Base-by-base conservation (phyloP, 208 protist genomes). In the Leptomonas seymouri region DNA sequence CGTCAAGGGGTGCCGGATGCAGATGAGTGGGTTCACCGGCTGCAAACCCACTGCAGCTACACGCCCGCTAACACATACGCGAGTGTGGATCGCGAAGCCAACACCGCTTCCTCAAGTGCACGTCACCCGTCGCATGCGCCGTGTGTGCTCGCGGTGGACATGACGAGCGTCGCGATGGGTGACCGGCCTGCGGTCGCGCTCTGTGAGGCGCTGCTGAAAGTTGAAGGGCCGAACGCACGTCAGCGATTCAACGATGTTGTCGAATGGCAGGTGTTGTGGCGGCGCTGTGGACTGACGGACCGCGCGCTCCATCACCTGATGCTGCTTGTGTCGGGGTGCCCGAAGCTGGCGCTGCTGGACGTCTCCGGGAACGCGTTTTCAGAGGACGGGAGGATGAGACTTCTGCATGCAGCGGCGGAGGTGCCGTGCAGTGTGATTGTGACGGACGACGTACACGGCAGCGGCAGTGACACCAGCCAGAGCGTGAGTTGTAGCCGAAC, bases 161-260 rank as follows among this genome's bases (percentile, higher is more conserved):
- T 93, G 45, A 74, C 56, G 0, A 72, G 64, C 6, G 21, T 82
- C 41, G 28, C 49, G 5, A 18, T 89, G 8, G 84, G 82, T 12
- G 86, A 94, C 68, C 81, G 78, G 53, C 74, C 81, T 16, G 55
- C 61, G 11, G 76, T 94, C 12, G 89, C 89, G 8, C 51, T 92
- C 15, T 78, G 70, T 16, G 89, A 94, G 75, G 50, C 80, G 18
- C 74, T 94, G 25, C 41, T 91, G 28, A 90, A 88, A 57, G 57
- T 89, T 9, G 68, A 81, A 12, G 27, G 48, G 2, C 46, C 59
- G 0, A 57, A 55, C 44, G 46, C 34, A 25, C 73, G 58, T n/a
- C 20, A 31, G 27, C 45, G 27, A 6, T 18, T 44, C 11, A 31
- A 57, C 54, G 41, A 36, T 15, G 56, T 85, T 3, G 39, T 31